Base-by-base conservation (phyloP, 371 early-diverging fungal species). In the Smittium mucronatum region DNA sequence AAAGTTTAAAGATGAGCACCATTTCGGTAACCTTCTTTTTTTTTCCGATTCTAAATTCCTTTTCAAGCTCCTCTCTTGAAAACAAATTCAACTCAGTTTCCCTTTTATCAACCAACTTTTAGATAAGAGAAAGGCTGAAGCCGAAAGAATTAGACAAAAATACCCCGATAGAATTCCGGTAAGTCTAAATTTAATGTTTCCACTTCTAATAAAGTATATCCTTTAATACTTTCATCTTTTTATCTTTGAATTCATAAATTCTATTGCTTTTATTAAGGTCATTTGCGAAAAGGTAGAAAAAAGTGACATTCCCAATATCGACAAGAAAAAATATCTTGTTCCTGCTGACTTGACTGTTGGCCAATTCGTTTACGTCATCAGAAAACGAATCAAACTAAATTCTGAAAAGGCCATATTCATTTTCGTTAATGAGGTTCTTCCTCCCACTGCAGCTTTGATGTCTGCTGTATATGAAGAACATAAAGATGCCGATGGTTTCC, bases 391-490 rank as follows among this genome's bases (percentile, higher is more conserved):
- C 81, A 91, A 91, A 82, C 82, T 94, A 28, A 86, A 88, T 74
- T 93, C 94, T 33, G 98, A 98, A 73, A 93, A 95, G 83, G 98
- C 98, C 61, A 93, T 98, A 75, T 97, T 96, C 78, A 92, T 96
- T 71, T 98, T 95, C 84, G 95, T 97, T 69, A 94, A 97, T 82
- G 92, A 95, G 59, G 88, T 93, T 28, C 81, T 97, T 57, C 95
- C 95, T 32, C 94, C 94, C 2, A 89, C 89, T 34, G 89, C 90
- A 63, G 91, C 91, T 2, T 75, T 94, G 67, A 88, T 97, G 87
- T 87, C 86, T 28, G 81, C 90, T 58, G 90, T 97, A 63, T 96
- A 95, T 74, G 90, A 91, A 58, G 91, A 97, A 77, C 90, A 93
- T 79, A 93, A 94, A 77, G 94, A 95, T 76, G 93, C 93, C 63